Base-by-base conservation (phyloP, 257 asterid genomes). In the Nicotiana knightiana region DNA sequence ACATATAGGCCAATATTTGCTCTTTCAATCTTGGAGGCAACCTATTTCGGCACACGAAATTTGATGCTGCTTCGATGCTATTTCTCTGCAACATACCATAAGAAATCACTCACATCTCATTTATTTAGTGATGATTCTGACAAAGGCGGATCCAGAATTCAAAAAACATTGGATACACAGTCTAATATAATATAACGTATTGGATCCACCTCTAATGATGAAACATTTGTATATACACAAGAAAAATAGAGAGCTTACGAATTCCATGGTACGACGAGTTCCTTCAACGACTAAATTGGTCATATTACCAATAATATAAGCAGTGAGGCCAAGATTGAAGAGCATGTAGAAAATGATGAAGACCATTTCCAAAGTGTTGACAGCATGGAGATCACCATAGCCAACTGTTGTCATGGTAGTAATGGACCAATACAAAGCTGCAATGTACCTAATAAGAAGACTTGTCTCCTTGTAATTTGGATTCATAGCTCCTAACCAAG, bases 391-490 rank as follows among this genome's bases (percentile, higher is more conserved):
- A 51, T 96, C 99, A 4, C 99, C 99, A 71, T 96, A 96, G 12
- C 99, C 99, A 15, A 96, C 99, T 1, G 99, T 93, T 11, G 95
- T 90, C 99, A 96, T 91, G 82, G 99, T 96, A 84, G 97, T 92
- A 70, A 90, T 82, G 21, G 99, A 93, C 97, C 99, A 96, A 48
- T 96, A 96, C 9, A 93, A 21, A 0, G 98, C 92, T 4, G 98
- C 88, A 13, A 96, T 87, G 87, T 96, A 96, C 15, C 96, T 68
- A 2, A 88, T 83, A 71, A 57, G 30, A 3, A 93, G 90, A 86
- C 93, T 88, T 32, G 88, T 90, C 64, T 93, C 93, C 71, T 87
- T 89, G 88, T 91, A 91, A 82, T 93, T 91, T 0, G 97, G 97
- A 61, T 86, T 87, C 11, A 83, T 85, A 2, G 92, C 82, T 6